A percentile compares a stretch with the other conserved stretches of the same genome.
Conservation (phyloP, 805 yeast genomes). For the Monosporozyma aquatica region DNA sequence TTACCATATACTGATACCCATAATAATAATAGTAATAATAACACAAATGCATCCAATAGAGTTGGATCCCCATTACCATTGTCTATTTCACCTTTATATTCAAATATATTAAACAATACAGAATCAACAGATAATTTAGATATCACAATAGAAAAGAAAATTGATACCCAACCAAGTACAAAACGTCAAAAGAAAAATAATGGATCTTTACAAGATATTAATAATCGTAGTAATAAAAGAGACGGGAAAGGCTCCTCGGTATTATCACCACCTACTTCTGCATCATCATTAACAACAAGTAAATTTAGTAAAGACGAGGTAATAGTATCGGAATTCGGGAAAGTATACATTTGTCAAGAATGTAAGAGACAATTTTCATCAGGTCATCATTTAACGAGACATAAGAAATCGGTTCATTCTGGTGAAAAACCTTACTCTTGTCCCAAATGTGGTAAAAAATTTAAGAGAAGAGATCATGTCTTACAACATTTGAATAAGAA, state of each 20-base stretch:
- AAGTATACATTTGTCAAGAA: constrained; percentile 30
- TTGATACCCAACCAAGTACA: not conserved
- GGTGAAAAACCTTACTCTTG: constrained; percentile 33
- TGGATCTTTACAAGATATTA: not conserved
- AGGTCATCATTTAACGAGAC: constrained; percentile 33
- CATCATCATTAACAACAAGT: constrained; percentile 14
- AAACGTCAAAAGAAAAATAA: constrained; percentile 1
- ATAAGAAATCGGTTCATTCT: constrained; percentile 32
- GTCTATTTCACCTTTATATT: constrained; percentile 3
- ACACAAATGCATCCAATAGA: not conserved
- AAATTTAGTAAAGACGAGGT: constrained; percentile 28
- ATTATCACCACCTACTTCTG: constrained; percentile 15
- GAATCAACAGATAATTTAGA: not conserved
- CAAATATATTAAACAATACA: not conserved
- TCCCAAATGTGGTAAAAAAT: constrained; percentile 32
- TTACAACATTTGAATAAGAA: constrained; percentile 31
- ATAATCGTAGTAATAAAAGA: constrained; percentile 1
- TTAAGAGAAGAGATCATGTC: constrained; percentile 33
- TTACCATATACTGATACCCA: not conserved
- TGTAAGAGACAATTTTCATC: constrained; percentile 31
- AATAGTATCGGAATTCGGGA: constrained; percentile 28
- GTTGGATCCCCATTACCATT: constrained; percentile 6
- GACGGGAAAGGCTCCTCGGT: constrained; percentile 8
- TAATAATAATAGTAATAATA: not conserved
- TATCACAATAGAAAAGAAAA: no score